Conservation (phyloP, 2,329 filamentous ascomycete species). For the Allantophomopsis cytisporea region DNA sequence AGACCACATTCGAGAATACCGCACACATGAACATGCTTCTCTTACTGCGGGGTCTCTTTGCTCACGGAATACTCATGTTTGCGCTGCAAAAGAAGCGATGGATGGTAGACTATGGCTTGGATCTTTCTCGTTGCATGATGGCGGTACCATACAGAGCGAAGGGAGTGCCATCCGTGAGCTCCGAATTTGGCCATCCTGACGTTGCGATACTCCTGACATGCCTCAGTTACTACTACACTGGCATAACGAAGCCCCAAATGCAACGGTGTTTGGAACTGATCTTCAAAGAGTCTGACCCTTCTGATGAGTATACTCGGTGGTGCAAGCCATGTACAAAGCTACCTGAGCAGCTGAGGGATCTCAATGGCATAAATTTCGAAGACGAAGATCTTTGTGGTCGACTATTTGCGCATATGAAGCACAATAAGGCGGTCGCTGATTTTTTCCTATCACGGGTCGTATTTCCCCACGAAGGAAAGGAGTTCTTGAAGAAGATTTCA, state of each 20-base stretch:
- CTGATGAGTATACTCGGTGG: too few relatives aligned
- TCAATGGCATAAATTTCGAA: too few relatives aligned
- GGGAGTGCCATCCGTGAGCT: conserved; percentile 35
- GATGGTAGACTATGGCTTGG: conserved; percentile 50
- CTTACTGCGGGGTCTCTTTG: conserved; percentile 40
- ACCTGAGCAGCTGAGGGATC: too few relatives aligned
- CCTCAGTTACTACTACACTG: conserved; percentile 41
- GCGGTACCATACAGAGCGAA: conserved; percentile 48
- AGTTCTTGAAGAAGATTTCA: conserved; percentile 49
- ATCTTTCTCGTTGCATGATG: conserved; percentile 27
- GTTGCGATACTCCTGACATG: conserved; percentile 40
- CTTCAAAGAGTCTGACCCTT: too few relatives aligned
- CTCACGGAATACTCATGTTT: conserved; percentile 37
- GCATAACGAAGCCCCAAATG: too few relatives aligned
- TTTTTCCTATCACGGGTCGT: conserved; percentile 46
- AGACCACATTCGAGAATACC: too few relatives aligned
- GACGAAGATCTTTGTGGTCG: too few relatives aligned
- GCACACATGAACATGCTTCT: too few relatives aligned
- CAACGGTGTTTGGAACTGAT: too few relatives aligned
- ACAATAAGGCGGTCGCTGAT: conserved; percentile 44
- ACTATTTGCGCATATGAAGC: too few relatives aligned
- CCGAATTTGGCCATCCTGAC: conserved; percentile 51
- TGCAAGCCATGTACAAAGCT: too few relatives aligned
- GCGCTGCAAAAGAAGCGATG: conserved; percentile 43
- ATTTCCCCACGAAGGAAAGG: conserved; percentile 46